Evolutionary conservation across 805 yeast species (phyloP), one percentile per base, ranked within the genome.

Genomic region (Tetrapisispora phaffii): DNA sequence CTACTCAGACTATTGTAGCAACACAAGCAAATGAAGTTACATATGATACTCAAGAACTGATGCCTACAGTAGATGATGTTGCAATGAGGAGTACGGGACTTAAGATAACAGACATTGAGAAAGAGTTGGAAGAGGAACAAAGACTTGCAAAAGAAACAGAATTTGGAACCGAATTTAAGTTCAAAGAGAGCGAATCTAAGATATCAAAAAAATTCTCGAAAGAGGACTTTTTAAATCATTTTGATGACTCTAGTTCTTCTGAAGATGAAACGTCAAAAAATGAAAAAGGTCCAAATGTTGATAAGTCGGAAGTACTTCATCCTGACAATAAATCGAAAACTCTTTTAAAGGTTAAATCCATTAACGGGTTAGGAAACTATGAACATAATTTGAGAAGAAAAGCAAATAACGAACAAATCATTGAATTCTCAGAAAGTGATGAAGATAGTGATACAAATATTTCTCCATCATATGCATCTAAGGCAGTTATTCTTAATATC

Each of bases 401-500:
- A 39, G 40, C 49, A 12, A 47, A 50, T 34, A 33, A 48, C 1
- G 39, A 46, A 26, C 36, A 49, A 22, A 39, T 37, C 8, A 44
- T 62, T 16, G 53, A 47, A 9, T 52, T 60, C 15, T 42, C 39
- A 5, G 50, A 47, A 10, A 37, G 39, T 24, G 56, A 48, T 7
- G 48, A 44, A 2, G 56, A 46, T 12, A 24, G 37, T n/a, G 44
- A 42, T 21, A 23, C 41, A 8, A 9, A 51, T n/a, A 51, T 53
- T 4, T 44, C 56, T 16, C 50, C 50, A 6, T 47, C 54, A 1
- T 40, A 39, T 29, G 47, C 48, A 1, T 60, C 71, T 1, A 69
- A 67, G 45, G 63, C 70, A 0, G 56, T 62, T 1, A 45, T 66
- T 29, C 47, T 69, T 10, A 66, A 62, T 23, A 54, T 69, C 32